Conservation (phyloP, 805 yeast genomes). For the Candida ortonii region DNA sequence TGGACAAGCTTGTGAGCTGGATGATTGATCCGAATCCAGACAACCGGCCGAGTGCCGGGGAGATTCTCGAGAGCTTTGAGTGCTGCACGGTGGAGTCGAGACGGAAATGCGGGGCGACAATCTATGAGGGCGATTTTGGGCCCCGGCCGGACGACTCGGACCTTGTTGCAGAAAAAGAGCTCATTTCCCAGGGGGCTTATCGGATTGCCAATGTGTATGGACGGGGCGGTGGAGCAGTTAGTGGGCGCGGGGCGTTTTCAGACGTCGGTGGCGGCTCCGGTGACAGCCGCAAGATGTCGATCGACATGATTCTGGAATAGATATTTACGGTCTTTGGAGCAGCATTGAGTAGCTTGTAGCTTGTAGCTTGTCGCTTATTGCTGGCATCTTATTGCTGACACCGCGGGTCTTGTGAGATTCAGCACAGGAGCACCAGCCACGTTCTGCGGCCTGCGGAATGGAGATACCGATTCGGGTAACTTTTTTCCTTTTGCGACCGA, state of each 20-base stretch:
- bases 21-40: slow-evolving; percentile 86
- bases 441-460: too few species aligned
- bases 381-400: too few species aligned
- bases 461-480: too few species aligned
- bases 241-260: slow-evolving; percentile 3
- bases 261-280: slow-evolving; percentile 7
- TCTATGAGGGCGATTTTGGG: slow-evolving; percentile 94
- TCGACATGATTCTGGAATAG: slow-evolving; percentile 26
- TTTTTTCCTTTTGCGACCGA: too few species aligned
- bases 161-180: slow-evolving; percentile 15
- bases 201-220: slow-evolving; percentile 13
- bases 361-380: too few species aligned
- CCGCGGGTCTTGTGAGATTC: too few species aligned
- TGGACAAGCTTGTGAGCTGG: slow-evolving; percentile 79
- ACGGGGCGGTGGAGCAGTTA: slow-evolving; percentile 1
- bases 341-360: too few species aligned
- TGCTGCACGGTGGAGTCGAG: slow-evolving; percentile 73
- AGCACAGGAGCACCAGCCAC: too few species aligned
- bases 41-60: slow-evolving; percentile 75
- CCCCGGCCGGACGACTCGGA: slow-evolving; percentile 54
- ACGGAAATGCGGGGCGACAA: slow-evolving; percentile 88
- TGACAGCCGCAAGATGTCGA: slow-evolving; percentile 13
- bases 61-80: slow-evolving; percentile 68
- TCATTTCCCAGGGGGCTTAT: slow-evolving; percentile 7
- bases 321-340: too few species aligned